A percentile compares a stretch with the other conserved stretches of the same genome.
Conservation (phyloP, 2,329 filamentous ascomycete species). For the Furcasterigmium furcatum region DNA sequence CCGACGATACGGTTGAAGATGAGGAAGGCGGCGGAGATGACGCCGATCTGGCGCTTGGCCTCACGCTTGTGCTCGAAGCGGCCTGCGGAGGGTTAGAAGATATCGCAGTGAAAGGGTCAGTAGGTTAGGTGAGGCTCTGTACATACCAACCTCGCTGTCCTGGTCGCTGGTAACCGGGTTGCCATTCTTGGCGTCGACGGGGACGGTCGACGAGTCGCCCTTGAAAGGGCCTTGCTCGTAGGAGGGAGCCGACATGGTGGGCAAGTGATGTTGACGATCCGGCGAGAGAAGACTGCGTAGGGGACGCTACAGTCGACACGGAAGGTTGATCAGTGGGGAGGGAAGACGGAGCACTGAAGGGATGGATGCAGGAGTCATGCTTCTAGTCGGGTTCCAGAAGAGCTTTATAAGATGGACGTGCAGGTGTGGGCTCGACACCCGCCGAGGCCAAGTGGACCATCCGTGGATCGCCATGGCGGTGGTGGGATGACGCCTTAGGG, state of each 20-base stretch:
- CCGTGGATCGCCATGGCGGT: no score
- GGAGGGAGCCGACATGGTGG: neutral
- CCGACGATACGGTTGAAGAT: constrained; percentile 66
- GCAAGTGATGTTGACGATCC: no score
- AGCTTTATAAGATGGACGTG: neutral
- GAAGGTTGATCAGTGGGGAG: no score
- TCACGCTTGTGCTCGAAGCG: constrained; percentile 36
- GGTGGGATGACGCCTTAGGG: neutral
- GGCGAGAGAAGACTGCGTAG: neutral
- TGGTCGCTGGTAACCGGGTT: constrained; percentile 2
- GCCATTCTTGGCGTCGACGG: constrained; percentile 5
- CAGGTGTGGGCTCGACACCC: no score
- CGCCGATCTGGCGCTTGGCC: constrained; percentile 51
- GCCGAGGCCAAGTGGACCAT: neutral
- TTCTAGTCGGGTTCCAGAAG: constrained; percentile 1
- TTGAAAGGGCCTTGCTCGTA: neutral
- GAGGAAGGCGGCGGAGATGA: constrained; percentile 52
- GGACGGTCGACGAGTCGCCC: neutral
- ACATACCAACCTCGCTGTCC: constrained; percentile 14
- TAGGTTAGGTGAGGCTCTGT: no score
- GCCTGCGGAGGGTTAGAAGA: constrained; percentile 11
- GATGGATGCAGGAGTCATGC: no score
- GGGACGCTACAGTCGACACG: no score
- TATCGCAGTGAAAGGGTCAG: no score
- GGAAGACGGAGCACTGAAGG: no score